Conservation (phyloP, 2,329 filamentous ascomycete species). For the Acephala macrosclerotiorum region DNA sequence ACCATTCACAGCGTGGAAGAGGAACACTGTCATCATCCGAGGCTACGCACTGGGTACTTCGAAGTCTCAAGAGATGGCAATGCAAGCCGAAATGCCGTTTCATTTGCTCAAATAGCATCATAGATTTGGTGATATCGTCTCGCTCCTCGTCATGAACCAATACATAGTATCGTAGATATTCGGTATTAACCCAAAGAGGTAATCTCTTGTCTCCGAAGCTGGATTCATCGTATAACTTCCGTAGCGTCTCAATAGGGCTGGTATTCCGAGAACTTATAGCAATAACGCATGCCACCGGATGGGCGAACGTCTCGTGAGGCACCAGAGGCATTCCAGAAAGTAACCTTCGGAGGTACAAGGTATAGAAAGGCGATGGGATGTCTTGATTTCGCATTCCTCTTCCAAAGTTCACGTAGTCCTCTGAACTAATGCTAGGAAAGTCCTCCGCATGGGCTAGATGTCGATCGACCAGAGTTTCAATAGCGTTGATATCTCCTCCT, state of each 20-base stretch:
- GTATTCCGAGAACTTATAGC: conserved; percentile 90
- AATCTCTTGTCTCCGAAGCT: conserved; percentile 76
- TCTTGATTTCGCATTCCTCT: conserved; percentile 39
- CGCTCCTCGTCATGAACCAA: conserved; percentile 95
- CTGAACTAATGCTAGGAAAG: conserved; percentile 38
- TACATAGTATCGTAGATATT: conserved; percentile 95
- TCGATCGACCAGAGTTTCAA: conserved; percentile 81
- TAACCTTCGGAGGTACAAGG: conserved; percentile 82
- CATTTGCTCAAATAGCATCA: conserved; percentile 95
- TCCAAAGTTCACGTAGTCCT: conserved; percentile 48
- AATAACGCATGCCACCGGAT: conserved; percentile 93
- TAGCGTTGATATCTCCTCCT: conserved; percentile 66
- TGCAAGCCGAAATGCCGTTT: conserved; percentile 97
- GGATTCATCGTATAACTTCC: conserved; percentile 85
- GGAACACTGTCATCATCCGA: conserved; percentile 91
- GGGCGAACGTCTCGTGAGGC: conserved; percentile 91
- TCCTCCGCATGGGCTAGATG: conserved; percentile 80
- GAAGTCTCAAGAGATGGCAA: conserved; percentile 87
- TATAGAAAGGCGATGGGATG: conserved; percentile 79
- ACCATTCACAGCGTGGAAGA: conserved; percentile 86
- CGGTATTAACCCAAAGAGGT: conserved; percentile 86
- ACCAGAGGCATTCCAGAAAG: conserved; percentile 80
- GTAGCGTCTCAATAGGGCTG: conserved; percentile 84
- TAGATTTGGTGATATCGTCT: conserved; percentile 90
- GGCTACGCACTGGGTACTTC: conserved; percentile 84